Evolutionary conservation across 2,329 filamentous ascomycete genomes (phyloP).

Genomic region (Xylaria polymorpha): DNA sequence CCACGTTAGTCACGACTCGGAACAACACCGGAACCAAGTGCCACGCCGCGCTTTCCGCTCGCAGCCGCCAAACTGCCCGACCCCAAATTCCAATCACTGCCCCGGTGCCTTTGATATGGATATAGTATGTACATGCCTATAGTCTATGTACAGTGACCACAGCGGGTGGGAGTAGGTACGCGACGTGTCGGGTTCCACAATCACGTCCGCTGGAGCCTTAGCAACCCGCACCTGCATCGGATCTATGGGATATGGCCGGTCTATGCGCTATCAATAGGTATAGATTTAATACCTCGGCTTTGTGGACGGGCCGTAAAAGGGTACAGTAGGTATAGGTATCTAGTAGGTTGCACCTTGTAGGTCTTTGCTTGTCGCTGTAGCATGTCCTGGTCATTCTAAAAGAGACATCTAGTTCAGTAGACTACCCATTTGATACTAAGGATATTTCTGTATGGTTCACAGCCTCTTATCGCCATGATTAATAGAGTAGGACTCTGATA

Average conservation of each 20-base stretch:
- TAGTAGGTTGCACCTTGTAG: no score
- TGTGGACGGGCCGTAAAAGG: not conserved
- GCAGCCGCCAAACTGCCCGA: conserved; percentile 1
- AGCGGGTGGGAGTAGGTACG: not conserved
- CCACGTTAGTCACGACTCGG: not conserved
- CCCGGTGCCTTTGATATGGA: not conserved
- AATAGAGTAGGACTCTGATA: not conserved
- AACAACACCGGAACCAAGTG: not conserved
- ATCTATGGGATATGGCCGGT: not conserved
- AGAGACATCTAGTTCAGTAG: not conserved
- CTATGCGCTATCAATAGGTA: not conserved
- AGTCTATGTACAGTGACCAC: not conserved
- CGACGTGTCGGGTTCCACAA: not conserved
- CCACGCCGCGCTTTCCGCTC: not conserved
- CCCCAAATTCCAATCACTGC: not conserved
- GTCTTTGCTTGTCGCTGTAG: no score
- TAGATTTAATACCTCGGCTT: not conserved
- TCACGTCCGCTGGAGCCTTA: not conserved
- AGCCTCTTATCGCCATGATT: not conserved
- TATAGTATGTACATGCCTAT: not conserved
- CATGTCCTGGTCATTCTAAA: not conserved
- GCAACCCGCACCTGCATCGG: not conserved
- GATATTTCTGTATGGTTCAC: not conserved
- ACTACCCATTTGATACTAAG: not conserved
- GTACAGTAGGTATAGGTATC: no score